These are phyloP conservation scores for Acacia acuminata DNA, from an alignment of 306 rosid species.

Conservation along the genomic window DNA sequence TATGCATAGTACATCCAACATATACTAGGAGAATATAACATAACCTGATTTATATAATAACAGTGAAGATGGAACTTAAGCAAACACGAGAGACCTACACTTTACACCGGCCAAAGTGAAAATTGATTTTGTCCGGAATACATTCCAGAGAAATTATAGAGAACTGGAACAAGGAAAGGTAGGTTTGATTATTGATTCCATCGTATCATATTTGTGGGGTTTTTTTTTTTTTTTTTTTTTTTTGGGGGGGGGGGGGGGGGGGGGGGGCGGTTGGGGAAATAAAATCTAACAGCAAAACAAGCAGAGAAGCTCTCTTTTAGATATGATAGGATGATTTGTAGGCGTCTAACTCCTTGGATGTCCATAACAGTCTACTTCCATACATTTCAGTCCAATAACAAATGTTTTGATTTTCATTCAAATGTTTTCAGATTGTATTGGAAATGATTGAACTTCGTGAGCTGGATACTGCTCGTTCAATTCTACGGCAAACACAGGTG, in stretches of 20 bases:
- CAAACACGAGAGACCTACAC: not conserved
- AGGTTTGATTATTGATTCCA: not conserved
- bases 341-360: not conserved
- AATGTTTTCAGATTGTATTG: conserved; percentile 76
- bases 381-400: not conserved
- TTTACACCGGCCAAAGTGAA: not conserved
- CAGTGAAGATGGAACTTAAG: not conserved
- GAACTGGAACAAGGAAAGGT: not conserved
- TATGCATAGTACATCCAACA: not conserved
- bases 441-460: conserved; percentile 99
- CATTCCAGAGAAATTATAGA: not conserved
- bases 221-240: too few relatives aligned
- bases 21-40: not conserved
- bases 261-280: not conserved
- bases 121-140: too few relatives aligned
- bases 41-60: not conserved
- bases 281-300: not conserved
- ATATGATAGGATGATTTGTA: not conserved
- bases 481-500: conserved; percentile 93
- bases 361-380: not conserved
- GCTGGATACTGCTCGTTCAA: conserved; percentile 95
- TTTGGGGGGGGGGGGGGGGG: not conserved
- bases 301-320: not conserved
- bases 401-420: conserved; percentile 14
- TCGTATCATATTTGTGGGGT: not conserved